These are phyloP conservation scores for Micractinium sp. DNA, from an alignment of 139 green algal genomes.

Conservation along the genomic window DNA sequence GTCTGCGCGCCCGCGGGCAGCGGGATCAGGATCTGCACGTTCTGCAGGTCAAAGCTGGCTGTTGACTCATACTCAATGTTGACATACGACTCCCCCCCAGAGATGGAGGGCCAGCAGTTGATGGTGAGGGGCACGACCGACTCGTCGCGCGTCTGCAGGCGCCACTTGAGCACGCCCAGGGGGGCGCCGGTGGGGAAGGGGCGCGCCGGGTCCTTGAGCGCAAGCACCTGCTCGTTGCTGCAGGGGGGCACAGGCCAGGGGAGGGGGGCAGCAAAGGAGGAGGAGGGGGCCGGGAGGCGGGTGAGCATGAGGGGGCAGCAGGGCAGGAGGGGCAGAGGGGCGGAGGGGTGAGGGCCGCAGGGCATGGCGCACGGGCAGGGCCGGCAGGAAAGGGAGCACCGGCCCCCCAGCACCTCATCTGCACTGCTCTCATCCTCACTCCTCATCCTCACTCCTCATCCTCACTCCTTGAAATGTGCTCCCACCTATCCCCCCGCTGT, in stretches of 20 bases:
- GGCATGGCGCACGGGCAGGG: not conserved
- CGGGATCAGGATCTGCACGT: conserved; percentile 94
- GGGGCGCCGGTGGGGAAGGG: conserved; percentile 91
- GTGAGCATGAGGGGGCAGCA: not conserved
- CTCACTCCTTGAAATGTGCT: not conserved
- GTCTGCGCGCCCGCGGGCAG: conserved; percentile 55
- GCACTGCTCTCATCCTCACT: not conserved
- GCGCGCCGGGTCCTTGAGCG: conserved; percentile 91
- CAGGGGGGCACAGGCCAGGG: too few relatives aligned
- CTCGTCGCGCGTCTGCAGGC: conserved; percentile 82
- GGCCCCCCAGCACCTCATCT: not conserved
- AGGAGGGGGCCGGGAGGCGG: not conserved
- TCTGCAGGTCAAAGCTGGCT: conserved; percentile 87
- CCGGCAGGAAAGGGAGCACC: too few relatives aligned
- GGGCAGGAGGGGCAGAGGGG: not conserved
- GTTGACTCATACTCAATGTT: conserved; percentile 98
- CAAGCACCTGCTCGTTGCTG: conserved; percentile 73
- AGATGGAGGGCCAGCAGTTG: conserved; percentile 96
- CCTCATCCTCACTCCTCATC: too few relatives aligned
- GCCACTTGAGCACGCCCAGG: conserved; percentile 98
- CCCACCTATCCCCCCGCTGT: not conserved
- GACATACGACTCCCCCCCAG: conserved; percentile 86
- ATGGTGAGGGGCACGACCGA: conserved; percentile 72
- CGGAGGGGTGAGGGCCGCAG: not conserved
- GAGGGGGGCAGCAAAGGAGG: not conserved